Conservation (phyloP, 2,329 filamentous ascomycete genomes). For the Helicocarpus griseus region DNA sequence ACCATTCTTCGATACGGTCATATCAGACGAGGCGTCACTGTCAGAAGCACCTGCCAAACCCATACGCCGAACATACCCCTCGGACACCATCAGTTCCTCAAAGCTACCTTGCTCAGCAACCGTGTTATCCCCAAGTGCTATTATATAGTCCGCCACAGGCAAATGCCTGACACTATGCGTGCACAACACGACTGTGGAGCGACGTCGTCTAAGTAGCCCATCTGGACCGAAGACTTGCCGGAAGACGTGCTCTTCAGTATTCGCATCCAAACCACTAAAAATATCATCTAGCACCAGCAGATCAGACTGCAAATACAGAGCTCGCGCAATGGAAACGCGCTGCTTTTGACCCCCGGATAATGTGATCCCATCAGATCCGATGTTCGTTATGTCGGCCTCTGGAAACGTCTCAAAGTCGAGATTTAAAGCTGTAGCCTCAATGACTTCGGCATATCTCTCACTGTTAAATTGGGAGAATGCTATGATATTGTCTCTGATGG, state of each 20-base stretch:
- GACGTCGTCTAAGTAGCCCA: too few relatives aligned
- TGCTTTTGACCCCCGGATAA: constrained; percentile 53
- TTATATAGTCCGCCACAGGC: too few relatives aligned
- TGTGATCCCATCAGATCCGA: constrained; percentile 53
- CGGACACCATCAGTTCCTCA: too few relatives aligned
- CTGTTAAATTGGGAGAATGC: constrained; percentile 61
- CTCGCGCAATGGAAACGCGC: constrained; percentile 49
- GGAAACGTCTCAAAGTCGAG: constrained; percentile 55
- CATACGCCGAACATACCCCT: too few relatives aligned
- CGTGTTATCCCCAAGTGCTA: too few relatives aligned
- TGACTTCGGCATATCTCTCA: constrained; percentile 56
- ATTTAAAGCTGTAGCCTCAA: constrained; percentile 53
- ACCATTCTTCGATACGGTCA: too few relatives aligned
- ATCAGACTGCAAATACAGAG: constrained; percentile 47
- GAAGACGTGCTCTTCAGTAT: constrained; percentile 54
- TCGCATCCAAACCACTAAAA: constrained; percentile 51
- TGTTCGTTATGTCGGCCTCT: constrained; percentile 52
- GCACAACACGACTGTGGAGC: too few relatives aligned
- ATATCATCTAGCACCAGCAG: constrained; percentile 51
- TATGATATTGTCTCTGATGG: constrained; percentile 57
- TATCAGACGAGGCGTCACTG: too few relatives aligned
- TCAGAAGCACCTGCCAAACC: too few relatives aligned
- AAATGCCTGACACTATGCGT: too few relatives aligned
- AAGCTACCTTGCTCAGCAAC: too few relatives aligned
- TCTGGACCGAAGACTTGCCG: too few relatives aligned